Evolutionary conservation across 495 filamentous ascomycete genomes (phyloP).

Genomic region (Penicillium waksmanii): DNA sequence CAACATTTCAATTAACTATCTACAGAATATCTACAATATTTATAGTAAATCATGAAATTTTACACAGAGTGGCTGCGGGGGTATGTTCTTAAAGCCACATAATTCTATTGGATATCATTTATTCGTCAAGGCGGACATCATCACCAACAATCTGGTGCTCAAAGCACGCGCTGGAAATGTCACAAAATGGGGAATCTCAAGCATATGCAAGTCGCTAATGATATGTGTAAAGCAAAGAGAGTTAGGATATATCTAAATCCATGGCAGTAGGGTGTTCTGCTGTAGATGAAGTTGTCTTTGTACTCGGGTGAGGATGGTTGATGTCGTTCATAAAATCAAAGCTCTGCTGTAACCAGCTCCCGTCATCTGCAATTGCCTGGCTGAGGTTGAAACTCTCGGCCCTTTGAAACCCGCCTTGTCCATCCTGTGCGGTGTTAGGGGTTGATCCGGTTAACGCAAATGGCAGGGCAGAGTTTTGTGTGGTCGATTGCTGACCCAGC

Average conservation of each 20-base stretch:
- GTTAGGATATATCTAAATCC: conserved; percentile 20
- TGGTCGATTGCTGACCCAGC: conserved; percentile 8
- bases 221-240: neutral
- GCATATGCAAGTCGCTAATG: conserved; percentile 1
- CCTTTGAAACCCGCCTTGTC: conserved; percentile 33
- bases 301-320: conserved; percentile 16
- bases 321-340: conserved; percentile 43
- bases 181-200: neutral
- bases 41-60: no score
- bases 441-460: conserved; percentile 40
- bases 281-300: conserved; percentile 15
- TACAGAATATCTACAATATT: no score
- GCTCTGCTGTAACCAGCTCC: conserved; percentile 50
- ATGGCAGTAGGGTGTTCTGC: conserved; percentile 6
- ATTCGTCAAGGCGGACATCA: neutral
- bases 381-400: conserved; percentile 44
- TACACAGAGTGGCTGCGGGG: no score
- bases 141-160: neutral
- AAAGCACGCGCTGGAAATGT: conserved; percentile 5
- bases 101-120: neutral
- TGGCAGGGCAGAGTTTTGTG: conserved; percentile 26
- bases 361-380: conserved; percentile 49
- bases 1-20: neutral
- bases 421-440: conserved; percentile 42
- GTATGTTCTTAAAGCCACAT: neutral